These are phyloP conservation scores for Fraxinus quadrangulata DNA, from an alignment of 257 asterid species.

Conservation along the genomic window DNA sequence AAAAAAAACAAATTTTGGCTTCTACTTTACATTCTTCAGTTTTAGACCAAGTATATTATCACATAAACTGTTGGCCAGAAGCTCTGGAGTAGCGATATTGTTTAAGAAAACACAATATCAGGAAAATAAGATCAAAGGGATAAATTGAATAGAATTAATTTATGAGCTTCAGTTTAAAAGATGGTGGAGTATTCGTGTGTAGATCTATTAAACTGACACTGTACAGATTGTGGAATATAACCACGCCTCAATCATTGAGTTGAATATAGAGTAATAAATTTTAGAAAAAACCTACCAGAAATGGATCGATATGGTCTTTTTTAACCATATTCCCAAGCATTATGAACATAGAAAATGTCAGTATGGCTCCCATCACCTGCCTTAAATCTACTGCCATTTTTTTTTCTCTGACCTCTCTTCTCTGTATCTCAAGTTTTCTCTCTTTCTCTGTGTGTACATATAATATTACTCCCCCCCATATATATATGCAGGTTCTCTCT, in stretches of 20 bases:
- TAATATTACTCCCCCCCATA: conserved; percentile 3
- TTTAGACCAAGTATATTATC: background rate
- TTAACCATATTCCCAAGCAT: conserved; percentile 57
- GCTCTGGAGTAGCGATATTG: background rate
- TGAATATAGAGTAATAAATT: background rate
- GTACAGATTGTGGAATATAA: background rate
- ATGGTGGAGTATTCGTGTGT: background rate
- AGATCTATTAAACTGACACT: background rate
- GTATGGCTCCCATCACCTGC: conserved; percentile 58
- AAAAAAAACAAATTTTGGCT: background rate
- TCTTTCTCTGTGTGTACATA: background rate
- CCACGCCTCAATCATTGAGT: background rate
- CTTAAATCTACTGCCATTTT: conserved; percentile 47
- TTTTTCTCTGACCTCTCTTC: background rate
- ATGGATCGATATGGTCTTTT: conserved; percentile 59
- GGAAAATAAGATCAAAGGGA: background rate
- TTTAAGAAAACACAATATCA: background rate
- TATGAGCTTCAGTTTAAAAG: background rate
- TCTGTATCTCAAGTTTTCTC: background rate
- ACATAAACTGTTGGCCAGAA: background rate
- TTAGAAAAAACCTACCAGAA: conserved; percentile 35
- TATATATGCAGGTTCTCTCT: conserved; percentile 14
- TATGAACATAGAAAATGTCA: conserved; percentile 66
- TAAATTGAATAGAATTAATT: background rate
- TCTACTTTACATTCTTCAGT: background rate